Evolutionary conservation across 495 filamentous ascomycete genomes (phyloP).

Genomic region (Delitschia confertaspora): DNA sequence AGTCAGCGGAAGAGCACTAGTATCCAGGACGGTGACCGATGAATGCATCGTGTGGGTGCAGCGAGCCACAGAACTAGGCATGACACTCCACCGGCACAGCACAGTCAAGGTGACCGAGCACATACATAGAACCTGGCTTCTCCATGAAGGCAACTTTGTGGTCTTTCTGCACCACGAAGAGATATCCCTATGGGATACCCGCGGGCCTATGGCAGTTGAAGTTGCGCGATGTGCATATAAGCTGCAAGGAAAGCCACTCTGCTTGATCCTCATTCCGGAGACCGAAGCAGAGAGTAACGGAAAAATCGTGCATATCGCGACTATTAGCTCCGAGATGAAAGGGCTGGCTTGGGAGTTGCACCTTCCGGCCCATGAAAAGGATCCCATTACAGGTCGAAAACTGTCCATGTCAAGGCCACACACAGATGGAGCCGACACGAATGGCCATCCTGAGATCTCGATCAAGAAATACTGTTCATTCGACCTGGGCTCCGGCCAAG

Average conservation of each 20-base stretch:
- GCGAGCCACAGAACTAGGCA: constrained; percentile 37
- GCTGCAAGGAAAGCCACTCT: constrained; percentile 64
- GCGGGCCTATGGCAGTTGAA: constrained; percentile 45
- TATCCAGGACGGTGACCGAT: constrained; percentile 71
- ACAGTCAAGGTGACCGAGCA: constrained; percentile 60
- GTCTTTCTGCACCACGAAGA: constrained; percentile 70
- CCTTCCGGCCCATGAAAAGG: constrained; percentile 36
- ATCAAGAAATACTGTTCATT: constrained; percentile 65
- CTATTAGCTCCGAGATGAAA: constrained; percentile 70
- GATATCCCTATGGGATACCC: constrained; percentile 75
- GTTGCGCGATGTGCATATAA: constrained; percentile 53
- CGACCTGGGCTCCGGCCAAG: constrained; percentile 59
- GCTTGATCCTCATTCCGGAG: constrained; percentile 68
- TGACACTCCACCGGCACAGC: constrained; percentile 57
- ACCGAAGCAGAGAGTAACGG: constrained; percentile 45
- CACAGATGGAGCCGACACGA: constrained; percentile 31
- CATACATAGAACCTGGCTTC: constrained; percentile 73
- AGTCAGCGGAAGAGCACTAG: constrained; percentile 64
- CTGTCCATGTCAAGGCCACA: constrained; percentile 14
- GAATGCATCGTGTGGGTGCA: constrained; percentile 83
- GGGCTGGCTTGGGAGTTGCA: constrained; percentile 80
- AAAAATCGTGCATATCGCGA: constrained; percentile 57
- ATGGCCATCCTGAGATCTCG: constrained; percentile 29
- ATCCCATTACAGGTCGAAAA: constrained; percentile 23
- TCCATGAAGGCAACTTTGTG: constrained; percentile 66